These are phyloP conservation scores for Aaosphaeria arxii DNA, from an alignment of 2,329 filamentous ascomycete genomes.

Conservation along the genomic window DNA sequence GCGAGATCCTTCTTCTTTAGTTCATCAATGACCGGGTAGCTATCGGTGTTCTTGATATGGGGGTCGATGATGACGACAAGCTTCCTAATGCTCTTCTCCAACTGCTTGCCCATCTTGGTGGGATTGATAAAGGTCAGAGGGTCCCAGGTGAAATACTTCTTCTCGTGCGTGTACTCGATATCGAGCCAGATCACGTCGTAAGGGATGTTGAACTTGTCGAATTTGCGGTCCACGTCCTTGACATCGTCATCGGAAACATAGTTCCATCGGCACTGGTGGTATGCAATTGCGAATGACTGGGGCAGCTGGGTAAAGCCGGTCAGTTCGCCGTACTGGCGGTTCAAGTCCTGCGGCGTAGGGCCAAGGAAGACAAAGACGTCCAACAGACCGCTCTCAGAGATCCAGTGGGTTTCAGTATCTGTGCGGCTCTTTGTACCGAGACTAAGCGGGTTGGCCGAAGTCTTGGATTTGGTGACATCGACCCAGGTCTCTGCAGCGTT, in stretches of 20 bases:
- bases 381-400: constrained; percentile 84
- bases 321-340: constrained; percentile 79
- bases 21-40: constrained; percentile 74
- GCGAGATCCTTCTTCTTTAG: constrained; percentile 80
- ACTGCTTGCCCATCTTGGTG: constrained; percentile 80
- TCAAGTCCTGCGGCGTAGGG: constrained; percentile 78
- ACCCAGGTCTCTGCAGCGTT: constrained; percentile 98
- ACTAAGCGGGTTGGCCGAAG: constrained; percentile 70
- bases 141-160: constrained; percentile 99
- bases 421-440: constrained; percentile 68
- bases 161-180: constrained; percentile 94
- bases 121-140: constrained; percentile 83
- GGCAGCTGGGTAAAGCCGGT: constrained; percentile 90
- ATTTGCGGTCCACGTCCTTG: constrained; percentile 91
- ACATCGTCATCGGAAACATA: constrained; percentile 97
- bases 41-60: constrained; percentile 89
- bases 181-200: constrained; percentile 99
- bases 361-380: constrained; percentile 95
- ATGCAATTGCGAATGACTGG: constrained; percentile 86
- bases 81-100: constrained; percentile 82
- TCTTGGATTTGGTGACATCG: constrained; percentile 81
- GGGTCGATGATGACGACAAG: constrained; percentile 94
- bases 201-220: constrained; percentile 91
- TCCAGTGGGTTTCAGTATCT: constrained; percentile 90
- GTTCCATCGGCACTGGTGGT: constrained; percentile 99